A percentile compares a stretch with the other conserved stretches of the same genome.
phyloP scores from a whole-genome alignment of 306 rosid genomes.

The Arachis stenosperma region DNA sequence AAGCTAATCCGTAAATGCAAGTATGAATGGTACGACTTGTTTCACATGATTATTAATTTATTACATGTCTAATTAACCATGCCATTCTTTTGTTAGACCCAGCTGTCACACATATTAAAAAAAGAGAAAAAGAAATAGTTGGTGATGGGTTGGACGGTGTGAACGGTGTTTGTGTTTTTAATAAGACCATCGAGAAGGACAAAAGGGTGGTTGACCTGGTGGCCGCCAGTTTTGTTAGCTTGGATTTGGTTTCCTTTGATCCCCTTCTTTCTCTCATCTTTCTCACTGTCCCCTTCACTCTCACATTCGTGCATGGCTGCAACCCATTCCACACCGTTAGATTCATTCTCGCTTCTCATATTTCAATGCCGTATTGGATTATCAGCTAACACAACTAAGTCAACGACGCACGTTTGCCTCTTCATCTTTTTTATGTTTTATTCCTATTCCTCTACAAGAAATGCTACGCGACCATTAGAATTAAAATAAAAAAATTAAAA shows the following conservation, averaged over 20 bases:
- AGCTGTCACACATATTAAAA: too few relatives aligned
- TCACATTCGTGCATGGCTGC: background rate
- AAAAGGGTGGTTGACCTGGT: slow-evolving; percentile 42
- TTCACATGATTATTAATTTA: slow-evolving; percentile 44
- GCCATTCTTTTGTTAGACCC: too few relatives aligned
- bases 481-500: too few relatives aligned
- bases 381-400: background rate
- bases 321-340: background rate
- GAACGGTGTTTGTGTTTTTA: slow-evolving; percentile 29
- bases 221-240: slow-evolving; percentile 26
- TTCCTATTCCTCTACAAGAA: too few relatives aligned
- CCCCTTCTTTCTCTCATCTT: background rate
- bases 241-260: background rate
- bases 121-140: background rate
- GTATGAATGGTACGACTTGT: slow-evolving; percentile 50
- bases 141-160: slow-evolving; percentile 33
- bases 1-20: background rate
- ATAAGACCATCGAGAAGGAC: slow-evolving; percentile 46
- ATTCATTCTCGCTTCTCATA: slow-evolving; percentile 2
- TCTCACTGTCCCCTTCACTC: background rate
- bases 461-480: too few relatives aligned
- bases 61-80: too few relatives aligned
- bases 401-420: background rate
- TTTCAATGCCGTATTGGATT: background rate
- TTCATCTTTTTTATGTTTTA: background rate